Conservation (phyloP, 495 filamentous ascomycete species). For the Aspergillus sparsus region DNA sequence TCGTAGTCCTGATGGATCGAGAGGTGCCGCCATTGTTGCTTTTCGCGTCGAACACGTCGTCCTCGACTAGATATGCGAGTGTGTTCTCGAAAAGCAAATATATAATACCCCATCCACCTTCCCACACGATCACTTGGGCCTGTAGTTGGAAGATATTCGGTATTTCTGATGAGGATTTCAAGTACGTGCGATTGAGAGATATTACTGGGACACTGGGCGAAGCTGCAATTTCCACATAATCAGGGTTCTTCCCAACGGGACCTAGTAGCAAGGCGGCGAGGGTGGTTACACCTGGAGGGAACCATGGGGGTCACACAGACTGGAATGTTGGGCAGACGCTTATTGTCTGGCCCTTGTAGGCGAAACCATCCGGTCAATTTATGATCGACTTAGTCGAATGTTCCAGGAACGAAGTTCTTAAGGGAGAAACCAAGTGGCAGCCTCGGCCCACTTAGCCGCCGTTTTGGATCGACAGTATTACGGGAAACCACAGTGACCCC, state of each 20-base stretch:
- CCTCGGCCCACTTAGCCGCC: constrained; percentile 20
- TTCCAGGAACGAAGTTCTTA: neutral
- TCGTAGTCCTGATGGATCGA: constrained; percentile 16
- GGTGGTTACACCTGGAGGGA: constrained; percentile 6
- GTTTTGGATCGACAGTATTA: constrained; percentile 13
- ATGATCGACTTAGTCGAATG: constrained; percentile 1
- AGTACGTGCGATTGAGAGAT: constrained; percentile 16
- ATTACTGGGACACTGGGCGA: constrained; percentile 13
- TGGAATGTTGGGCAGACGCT: constrained; percentile 9
- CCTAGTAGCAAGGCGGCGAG: constrained; percentile 10
- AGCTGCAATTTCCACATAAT: constrained; percentile 28
- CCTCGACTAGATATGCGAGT: constrained; percentile 6
- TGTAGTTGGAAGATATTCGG: neutral
- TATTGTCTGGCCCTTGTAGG: constrained; percentile 5
- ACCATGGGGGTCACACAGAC: constrained; percentile 10
- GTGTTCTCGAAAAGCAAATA: neutral
- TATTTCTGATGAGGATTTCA: constrained; percentile 9
- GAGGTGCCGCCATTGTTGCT: constrained; percentile 29
- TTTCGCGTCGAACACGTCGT: constrained; percentile 1
- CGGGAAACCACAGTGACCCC: constrained; percentile 3
- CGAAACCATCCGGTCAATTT: neutral
- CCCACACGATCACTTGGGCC: constrained; percentile 14
- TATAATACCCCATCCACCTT: neutral
- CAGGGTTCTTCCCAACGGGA: constrained; percentile 20
- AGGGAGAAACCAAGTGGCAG: constrained; percentile 10